phyloP scores from a whole-genome alignment of 768 basidiomycete species.

The Collybia sordida region DNA sequence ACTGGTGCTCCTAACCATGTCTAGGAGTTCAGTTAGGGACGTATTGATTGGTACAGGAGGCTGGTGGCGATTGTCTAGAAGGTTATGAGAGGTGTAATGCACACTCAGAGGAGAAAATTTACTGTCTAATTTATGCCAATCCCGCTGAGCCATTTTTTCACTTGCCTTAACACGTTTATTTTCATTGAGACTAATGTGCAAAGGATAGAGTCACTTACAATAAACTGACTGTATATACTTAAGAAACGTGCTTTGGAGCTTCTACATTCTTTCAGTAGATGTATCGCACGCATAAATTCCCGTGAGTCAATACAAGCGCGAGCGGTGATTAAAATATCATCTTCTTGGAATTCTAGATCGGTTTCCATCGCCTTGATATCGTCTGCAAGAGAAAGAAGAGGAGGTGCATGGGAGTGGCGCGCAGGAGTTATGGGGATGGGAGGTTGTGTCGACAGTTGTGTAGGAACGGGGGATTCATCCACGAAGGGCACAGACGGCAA shows the following conservation, averaged over 20 bases:
- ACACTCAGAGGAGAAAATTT: slow-evolving; percentile 21
- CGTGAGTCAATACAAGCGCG: slow-evolving; percentile 72
- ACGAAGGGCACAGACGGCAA: slow-evolving; percentile 36
- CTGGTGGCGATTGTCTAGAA: slow-evolving; percentile 66
- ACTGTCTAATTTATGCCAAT: slow-evolving; percentile 86
- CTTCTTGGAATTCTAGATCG: slow-evolving; percentile 60
- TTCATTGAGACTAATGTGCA: not conserved
- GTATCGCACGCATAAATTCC: slow-evolving; percentile 75
- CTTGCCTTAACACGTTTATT: slow-evolving; percentile 52
- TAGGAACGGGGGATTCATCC: slow-evolving; percentile 30
- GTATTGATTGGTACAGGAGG: slow-evolving; percentile 66
- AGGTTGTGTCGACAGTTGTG: slow-evolving; percentile 28
- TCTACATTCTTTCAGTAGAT: slow-evolving; percentile 61
- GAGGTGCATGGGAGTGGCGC: slow-evolving; percentile 37
- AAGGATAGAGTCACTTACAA: slow-evolving; percentile 55
- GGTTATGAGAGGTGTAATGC: slow-evolving; percentile 1
- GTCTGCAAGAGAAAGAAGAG: slow-evolving; percentile 26
- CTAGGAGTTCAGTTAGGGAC: slow-evolving; percentile 56
- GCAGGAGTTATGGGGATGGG: slow-evolving; percentile 22
- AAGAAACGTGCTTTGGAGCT: slow-evolving; percentile 78
- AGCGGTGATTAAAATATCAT: slow-evolving; percentile 72
- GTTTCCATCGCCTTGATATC: slow-evolving; percentile 35
- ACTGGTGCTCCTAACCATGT: slow-evolving; percentile 49
- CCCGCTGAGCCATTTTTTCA: slow-evolving; percentile 79
- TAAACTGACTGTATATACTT: slow-evolving; percentile 75